A percentile compares a stretch with the other conserved stretches of the same genome.
phyloP scores from a whole-genome alignment of 2,329 filamentous ascomycete species.

The Ophiostoma novo-ulmi region DNA sequence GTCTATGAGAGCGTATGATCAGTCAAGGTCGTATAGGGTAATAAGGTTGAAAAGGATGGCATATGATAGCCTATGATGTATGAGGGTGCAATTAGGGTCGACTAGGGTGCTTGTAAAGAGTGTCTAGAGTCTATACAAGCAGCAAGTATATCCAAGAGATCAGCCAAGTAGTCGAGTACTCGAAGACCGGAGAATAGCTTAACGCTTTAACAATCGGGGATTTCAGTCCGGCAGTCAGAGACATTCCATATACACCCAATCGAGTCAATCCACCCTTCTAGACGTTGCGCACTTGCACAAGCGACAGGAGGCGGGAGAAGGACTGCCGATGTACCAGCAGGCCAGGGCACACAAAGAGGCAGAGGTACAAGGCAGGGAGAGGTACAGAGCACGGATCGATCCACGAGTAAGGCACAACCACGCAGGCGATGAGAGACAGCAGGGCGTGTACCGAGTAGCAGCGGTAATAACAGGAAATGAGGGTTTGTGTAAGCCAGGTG shows the following conservation, averaged over 20 bases:
- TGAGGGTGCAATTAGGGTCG: neutral
- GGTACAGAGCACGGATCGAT: neutral
- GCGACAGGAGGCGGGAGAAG: neutral
- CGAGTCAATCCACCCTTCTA: neutral
- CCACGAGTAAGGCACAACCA: neutral
- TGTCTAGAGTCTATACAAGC: neutral
- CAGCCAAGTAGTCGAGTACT: neutral
- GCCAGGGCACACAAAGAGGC: neutral
- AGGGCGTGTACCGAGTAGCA: neutral
- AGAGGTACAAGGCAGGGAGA: no score
- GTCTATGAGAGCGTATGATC: neutral
- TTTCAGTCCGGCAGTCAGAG: neutral
- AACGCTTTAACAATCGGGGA: neutral
- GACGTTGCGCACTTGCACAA: conserved; percentile 5
- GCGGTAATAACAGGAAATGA: neutral
- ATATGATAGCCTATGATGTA: neutral
- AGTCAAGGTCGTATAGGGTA: neutral
- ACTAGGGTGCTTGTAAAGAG: neutral
- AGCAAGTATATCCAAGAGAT: neutral
- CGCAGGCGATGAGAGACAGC: neutral
- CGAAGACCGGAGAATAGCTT: neutral
- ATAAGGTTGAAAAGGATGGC: neutral
- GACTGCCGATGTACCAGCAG: neutral
- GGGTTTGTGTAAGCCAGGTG: neutral
- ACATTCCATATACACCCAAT: neutral